Percentiles rank a stretch among this genome's conserved stretches.
phyloP scores from a whole-genome alignment of 2,329 filamentous ascomycete genomes.

The Ceratocystis huliohia region DNA sequence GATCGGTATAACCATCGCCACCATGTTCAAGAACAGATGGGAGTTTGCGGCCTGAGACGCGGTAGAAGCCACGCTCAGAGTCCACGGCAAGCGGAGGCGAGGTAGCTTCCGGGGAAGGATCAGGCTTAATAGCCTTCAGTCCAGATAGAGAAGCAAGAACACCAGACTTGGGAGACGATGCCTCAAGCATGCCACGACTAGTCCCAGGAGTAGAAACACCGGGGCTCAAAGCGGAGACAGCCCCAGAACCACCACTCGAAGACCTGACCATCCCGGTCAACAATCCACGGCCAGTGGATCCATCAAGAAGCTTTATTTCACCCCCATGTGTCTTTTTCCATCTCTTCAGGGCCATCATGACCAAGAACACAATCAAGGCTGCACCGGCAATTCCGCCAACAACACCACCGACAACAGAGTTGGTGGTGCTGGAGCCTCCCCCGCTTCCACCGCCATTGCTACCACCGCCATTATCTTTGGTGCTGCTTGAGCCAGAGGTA shows the following conservation, averaged over 20 bases:
- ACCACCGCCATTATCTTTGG: neutral
- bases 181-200: conserved; percentile 8
- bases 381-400: conserved; percentile 46
- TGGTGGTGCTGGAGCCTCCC: conserved; percentile 21
- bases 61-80: conserved; percentile 49
- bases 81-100: conserved; percentile 24
- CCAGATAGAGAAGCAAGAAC: conserved; percentile 20
- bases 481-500: conserved; percentile 1
- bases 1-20: conserved; percentile 50
- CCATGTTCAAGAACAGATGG: conserved; percentile 49
- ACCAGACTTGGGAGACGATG: conserved; percentile 10
- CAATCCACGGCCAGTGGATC: conserved; percentile 24
- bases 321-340: conserved; percentile 42
- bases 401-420: conserved; percentile 40
- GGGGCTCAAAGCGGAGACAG: conserved; percentile 21
- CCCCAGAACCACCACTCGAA: conserved; percentile 24
- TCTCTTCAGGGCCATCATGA: conserved; percentile 38
- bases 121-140: conserved; percentile 20
- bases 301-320: conserved; percentile 34
- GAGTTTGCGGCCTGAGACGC: conserved; percentile 52
- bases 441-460: neutral
- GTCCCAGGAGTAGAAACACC: conserved; percentile 24
- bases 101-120: conserved; percentile 20
- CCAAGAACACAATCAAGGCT: conserved; percentile 42
- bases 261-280: conserved; percentile 20